Conservation (phyloP, 1,139 yeast species). For the Yamadazyma atmosphaerica region DNA sequence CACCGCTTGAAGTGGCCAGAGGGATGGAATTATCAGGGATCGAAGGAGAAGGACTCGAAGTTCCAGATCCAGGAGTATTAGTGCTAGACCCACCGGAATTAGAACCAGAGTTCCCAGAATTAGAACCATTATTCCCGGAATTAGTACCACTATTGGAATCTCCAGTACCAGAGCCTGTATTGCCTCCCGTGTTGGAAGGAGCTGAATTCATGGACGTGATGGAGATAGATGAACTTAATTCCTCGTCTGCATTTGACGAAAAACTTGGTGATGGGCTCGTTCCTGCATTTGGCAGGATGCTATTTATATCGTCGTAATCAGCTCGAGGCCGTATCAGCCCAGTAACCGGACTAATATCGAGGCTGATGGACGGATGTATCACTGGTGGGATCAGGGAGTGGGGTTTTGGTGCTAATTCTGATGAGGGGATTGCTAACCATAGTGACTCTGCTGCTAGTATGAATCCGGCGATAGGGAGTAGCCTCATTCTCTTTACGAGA, state of each 20-base stretch:
- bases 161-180: neutral
- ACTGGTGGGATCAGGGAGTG: neutral
- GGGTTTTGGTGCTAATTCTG: too few species aligned
- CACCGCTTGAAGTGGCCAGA: neutral
- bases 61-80: neutral
- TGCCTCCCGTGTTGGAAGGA: neutral
- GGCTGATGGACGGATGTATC: too few species aligned
- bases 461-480: too few species aligned
- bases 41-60: neutral
- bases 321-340: too few species aligned
- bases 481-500: too few species aligned
- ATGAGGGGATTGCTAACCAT: too few species aligned
- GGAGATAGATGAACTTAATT: neutral
- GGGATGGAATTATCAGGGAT: neutral
- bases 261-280: neutral
- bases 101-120: neutral
- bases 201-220: too few species aligned
- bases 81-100: slow-evolving; percentile 3
- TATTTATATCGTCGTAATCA: slow-evolving; percentile 2
- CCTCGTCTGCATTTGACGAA: slow-evolving; percentile 1
- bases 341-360: too few species aligned
- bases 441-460: too few species aligned
- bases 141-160: neutral
- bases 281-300: slow-evolving; percentile 1
- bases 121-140: too few species aligned